These are phyloP conservation scores for Pluteus cervinus DNA, from an alignment of 768 basidiomycete species.

Conservation along the genomic window DNA sequence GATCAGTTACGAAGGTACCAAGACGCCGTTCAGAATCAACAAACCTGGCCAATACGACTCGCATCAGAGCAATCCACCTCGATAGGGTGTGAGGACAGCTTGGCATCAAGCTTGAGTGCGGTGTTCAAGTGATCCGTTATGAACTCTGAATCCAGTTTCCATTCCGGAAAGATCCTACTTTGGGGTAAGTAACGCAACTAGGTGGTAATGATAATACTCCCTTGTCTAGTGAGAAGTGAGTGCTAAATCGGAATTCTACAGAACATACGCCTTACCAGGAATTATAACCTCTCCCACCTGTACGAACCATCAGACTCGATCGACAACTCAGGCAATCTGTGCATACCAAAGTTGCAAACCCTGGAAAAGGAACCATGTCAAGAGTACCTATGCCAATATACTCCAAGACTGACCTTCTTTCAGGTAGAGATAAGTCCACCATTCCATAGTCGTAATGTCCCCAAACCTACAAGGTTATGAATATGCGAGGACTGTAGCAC, in stretches of 20 bases:
- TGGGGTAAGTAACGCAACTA: neutral
- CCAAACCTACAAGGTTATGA: conserved; percentile 57
- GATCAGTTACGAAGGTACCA: conserved; percentile 1
- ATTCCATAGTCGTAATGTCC: conserved; percentile 89
- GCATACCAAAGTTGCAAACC: conserved; percentile 80
- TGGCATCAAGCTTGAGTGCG: conserved; percentile 81
- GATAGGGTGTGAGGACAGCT: conserved; percentile 86
- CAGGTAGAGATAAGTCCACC: conserved; percentile 84
- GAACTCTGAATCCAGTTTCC: conserved; percentile 80
- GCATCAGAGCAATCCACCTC: conserved; percentile 88
- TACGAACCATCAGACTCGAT: conserved; percentile 1
- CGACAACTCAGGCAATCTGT: neutral
- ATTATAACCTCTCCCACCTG: conserved; percentile 89
- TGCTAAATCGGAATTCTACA: neutral
- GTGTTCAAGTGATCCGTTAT: conserved; percentile 68
- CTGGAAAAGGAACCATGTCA: conserved; percentile 32
- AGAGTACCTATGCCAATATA: neutral
- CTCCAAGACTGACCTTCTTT: conserved; percentile 67
- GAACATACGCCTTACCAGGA: conserved; percentile 41
- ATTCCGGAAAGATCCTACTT: conserved; percentile 71
- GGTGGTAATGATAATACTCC: conserved; percentile 18
- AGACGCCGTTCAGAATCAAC: neutral
- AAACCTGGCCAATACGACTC: conserved; percentile 72
- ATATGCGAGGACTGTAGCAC: neutral
- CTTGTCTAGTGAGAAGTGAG: conserved; percentile 39